Percentiles rank a stretch among this genome's conserved stretches.
Evolutionary conservation across 2,329 filamentous ascomycete genomes (phyloP).

Genomic region (Cercospora zeae-maydis): DNA sequence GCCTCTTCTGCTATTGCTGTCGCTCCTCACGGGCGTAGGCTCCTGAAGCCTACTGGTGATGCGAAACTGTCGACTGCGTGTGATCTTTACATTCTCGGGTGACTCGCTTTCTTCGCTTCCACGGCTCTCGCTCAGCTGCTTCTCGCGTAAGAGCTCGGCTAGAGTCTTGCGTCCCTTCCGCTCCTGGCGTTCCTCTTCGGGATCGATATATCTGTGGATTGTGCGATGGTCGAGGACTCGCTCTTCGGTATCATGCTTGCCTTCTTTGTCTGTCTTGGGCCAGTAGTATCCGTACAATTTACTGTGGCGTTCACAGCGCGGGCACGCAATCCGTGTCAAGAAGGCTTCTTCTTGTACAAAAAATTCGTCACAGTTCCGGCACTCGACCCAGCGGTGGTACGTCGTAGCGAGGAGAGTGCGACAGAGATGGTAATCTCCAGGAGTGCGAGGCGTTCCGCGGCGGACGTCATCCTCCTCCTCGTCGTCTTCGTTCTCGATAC

Average conservation of each 20-base stretch:
- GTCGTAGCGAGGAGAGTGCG: conserved; percentile 70
- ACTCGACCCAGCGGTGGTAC: conserved; percentile 80
- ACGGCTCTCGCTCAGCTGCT: conserved; percentile 26
- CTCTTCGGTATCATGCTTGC: conserved; percentile 65
- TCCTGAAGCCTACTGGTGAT: conserved; percentile 12
- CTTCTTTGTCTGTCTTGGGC: conserved; percentile 88
- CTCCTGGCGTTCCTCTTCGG: conserved; percentile 39
- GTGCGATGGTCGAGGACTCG: conserved; percentile 78
- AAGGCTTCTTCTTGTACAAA: conserved; percentile 91
- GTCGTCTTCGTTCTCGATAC: conserved; percentile 29
- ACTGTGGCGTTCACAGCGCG: conserved; percentile 88
- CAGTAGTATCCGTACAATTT: conserved; percentile 93
- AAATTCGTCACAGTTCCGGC: conserved; percentile 72
- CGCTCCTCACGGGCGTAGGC: conserved; percentile 15
- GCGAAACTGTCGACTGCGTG: conserved; percentile 11
- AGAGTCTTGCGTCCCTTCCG: conserved; percentile 36
- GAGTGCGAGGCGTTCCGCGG: conserved; percentile 39
- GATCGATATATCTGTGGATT: conserved; percentile 76
- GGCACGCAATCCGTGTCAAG: conserved; percentile 78
- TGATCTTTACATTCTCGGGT: conserved; percentile 4
- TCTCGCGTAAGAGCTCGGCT: conserved; percentile 29
- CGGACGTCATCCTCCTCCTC: conserved; percentile 23
- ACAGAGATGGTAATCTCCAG: conserved; percentile 71
- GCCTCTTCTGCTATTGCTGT: conserved; percentile 3
- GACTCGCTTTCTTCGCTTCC: conserved; percentile 23